Evolutionary conservation across 495 filamentous ascomycete genomes (phyloP), one percentile per base, ranked within the genome.

Genomic region (Aspergillus saccharolyticus): DNA sequence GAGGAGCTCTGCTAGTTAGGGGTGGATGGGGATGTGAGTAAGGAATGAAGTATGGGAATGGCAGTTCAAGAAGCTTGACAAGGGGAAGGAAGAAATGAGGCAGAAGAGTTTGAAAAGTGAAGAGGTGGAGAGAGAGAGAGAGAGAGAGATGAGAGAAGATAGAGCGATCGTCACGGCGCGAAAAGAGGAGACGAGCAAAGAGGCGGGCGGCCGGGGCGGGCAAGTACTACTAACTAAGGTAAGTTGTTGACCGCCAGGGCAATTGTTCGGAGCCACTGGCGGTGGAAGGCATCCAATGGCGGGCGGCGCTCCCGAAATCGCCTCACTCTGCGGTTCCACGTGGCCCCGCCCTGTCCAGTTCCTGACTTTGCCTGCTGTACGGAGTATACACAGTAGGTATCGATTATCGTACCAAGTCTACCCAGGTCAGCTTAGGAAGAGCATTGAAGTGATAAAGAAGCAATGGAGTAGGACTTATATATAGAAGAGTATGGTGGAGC

Each of bases 241-340:
- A n/a, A 53, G 5, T 20, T 14, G 22, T 59, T 60, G 60, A 60
- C 57, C 61, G 57, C 57, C 54, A 58, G 56, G 53, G 44, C 42
- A 50, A 57, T 28, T 28, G 22, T 10, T 24, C 18, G 14, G n/a
- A 18, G 21, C 18, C 18, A 19, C 47, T 50, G 47, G 47, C 47
- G 47, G 47, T 50, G 47, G 47, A 50, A 24, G 47, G 47, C 47
- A 50, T 50, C 47, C 47, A 50, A 50, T 50, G 47, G 17, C 22
- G 21, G 22, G 9, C 47, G 14, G 9, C 47, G 17, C 4, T 19
- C n/a, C 24, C 48, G 8, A 19, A 22, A 42, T 51, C 55, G 71
- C 71, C 73, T 76, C 73, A 76, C 73, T 70, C 70, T 72, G 62
- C 57, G 50, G 66, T 71, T 77, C 68, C 73, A 77, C 73, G 74